Evolutionary conservation across 495 filamentous ascomycete species (phyloP).

Genomic region (Penicillium ochrochloron): DNA sequence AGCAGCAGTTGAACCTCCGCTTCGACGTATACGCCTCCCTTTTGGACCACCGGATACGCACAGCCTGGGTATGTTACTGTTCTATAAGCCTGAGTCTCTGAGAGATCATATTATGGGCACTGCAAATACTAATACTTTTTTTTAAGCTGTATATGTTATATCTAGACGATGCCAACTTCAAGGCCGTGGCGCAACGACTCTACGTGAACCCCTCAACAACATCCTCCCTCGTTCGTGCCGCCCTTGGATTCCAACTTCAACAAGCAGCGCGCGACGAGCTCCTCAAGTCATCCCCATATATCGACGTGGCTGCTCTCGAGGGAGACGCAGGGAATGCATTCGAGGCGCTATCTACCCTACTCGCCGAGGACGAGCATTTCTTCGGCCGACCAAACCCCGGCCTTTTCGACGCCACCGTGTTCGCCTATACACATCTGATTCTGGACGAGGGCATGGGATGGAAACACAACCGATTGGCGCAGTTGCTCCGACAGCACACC

Average conservation of each 20-base stretch:
- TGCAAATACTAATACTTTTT: not conserved
- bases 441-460: slow-evolving; percentile 64
- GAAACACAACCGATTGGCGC: slow-evolving; percentile 52
- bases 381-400: slow-evolving; percentile 66
- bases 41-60: slow-evolving; percentile 78
- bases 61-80: slow-evolving; percentile 71
- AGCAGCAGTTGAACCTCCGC: slow-evolving; percentile 60
- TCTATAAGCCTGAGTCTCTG: not conserved
- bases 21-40: slow-evolving; percentile 82
- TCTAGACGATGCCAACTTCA: slow-evolving; percentile 67
- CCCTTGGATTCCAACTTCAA: slow-evolving; percentile 68
- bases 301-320: slow-evolving; percentile 69
- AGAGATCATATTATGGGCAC: not conserved
- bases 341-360: slow-evolving; percentile 69
- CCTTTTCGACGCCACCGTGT: slow-evolving; percentile 85
- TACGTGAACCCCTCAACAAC: slow-evolving; percentile 71
- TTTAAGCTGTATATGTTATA: slow-evolving; percentile 82
- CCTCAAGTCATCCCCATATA: slow-evolving; percentile 61
- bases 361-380: slow-evolving; percentile 70
- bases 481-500: slow-evolving; percentile 44
- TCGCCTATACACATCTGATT: slow-evolving; percentile 87
- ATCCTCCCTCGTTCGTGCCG: slow-evolving; percentile 62
- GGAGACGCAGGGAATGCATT: slow-evolving; percentile 72
- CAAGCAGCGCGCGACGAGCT: slow-evolving; percentile 74
- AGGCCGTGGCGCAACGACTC: slow-evolving; percentile 63